Conservation (phyloP, 2,329 filamentous ascomycete genomes). For the Fusarium staphyleae region DNA sequence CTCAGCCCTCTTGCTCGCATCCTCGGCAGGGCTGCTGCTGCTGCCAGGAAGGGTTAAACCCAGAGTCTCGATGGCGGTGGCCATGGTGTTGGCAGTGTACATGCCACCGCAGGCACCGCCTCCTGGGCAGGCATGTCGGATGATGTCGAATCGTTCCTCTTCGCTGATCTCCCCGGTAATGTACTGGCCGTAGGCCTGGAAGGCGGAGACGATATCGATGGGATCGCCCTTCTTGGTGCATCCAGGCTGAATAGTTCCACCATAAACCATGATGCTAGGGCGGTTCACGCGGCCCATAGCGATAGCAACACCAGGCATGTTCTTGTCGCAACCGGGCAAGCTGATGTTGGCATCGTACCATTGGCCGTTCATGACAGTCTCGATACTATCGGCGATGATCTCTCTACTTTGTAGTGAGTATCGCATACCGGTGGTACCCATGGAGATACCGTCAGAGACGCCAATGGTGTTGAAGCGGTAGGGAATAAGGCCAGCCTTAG, state of each 20-base stretch:
- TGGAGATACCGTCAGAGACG: conserved; percentile 96
- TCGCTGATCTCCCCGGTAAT: conserved; percentile 91
- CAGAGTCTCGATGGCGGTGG: conserved; percentile 88
- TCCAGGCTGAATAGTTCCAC: conserved; percentile 90
- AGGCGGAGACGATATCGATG: conserved; percentile 95
- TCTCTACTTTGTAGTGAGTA: conserved; percentile 94
- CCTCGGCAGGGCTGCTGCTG: conserved; percentile 80
- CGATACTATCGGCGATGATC: conserved; percentile 96
- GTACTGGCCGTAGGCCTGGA: conserved; percentile 97
- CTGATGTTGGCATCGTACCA: conserved; percentile 99
- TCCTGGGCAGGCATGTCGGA: conserved; percentile 79
- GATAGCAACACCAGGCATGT: conserved; percentile 93
- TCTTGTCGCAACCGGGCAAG: conserved; percentile 98
- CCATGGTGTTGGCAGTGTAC: conserved; percentile 96
- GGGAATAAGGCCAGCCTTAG: conserved; percentile 79
- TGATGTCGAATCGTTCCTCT: conserved; percentile 91
- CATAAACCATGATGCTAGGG: conserved; percentile 97
- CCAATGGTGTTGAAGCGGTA: conserved; percentile 99
- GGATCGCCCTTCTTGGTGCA: conserved; percentile 78
- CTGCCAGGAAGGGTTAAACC: conserved; percentile 86
- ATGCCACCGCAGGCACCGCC: conserved; percentile 80
- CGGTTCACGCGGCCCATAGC: conserved; percentile 96
- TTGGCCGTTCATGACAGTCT: conserved; percentile 98
- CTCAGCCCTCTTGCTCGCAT: conserved; percentile 73
- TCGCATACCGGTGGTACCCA: conserved; percentile 97